Percentiles rank a stretch among this genome's conserved stretches.
Evolutionary conservation across 371 early-diverging fungal species (phyloP).

Genomic region (Rhizopus microsporus): DNA sequence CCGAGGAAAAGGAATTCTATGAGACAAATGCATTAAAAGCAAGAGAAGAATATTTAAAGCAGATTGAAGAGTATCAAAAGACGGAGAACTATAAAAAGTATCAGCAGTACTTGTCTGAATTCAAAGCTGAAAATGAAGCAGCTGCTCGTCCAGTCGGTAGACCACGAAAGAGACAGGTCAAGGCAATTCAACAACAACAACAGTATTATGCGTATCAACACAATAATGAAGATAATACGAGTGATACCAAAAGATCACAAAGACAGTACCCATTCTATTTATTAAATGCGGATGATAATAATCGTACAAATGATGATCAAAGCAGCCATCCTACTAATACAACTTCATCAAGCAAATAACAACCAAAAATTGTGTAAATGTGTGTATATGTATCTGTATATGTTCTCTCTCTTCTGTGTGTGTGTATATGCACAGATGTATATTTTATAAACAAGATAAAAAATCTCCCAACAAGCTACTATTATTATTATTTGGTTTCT

Average conservation of each 20-base stretch:
- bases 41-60: constrained; percentile 40
- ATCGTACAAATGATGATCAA: background rate
- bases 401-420: background rate
- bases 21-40: constrained; percentile 34
- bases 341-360: background rate
- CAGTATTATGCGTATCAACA: background rate
- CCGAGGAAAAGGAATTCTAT: constrained; percentile 35
- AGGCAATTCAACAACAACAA: background rate
- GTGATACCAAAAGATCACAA: constrained; percentile 9
- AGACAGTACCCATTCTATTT: constrained; percentile 30
- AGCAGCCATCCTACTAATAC: constrained; percentile 1
- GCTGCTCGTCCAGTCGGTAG: constrained; percentile 41
- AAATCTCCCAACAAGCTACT: background rate
- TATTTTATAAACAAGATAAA: constrained; percentile 4
- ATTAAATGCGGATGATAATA: constrained; percentile 17
- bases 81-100: constrained; percentile 44
- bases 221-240: background rate
- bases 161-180: constrained; percentile 27
- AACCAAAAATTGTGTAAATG: background rate
- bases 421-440: constrained; percentile 1
- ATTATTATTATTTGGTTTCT: constrained; percentile 1
- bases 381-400: background rate
- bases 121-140: constrained; percentile 49
- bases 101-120: constrained; percentile 47
- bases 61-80: constrained; percentile 40